Percentiles rank a stretch among this genome's conserved stretches.
These are phyloP conservation scores for Castanea crenata DNA, from an alignment of 306 rosid species.

Conservation along the genomic window DNA sequence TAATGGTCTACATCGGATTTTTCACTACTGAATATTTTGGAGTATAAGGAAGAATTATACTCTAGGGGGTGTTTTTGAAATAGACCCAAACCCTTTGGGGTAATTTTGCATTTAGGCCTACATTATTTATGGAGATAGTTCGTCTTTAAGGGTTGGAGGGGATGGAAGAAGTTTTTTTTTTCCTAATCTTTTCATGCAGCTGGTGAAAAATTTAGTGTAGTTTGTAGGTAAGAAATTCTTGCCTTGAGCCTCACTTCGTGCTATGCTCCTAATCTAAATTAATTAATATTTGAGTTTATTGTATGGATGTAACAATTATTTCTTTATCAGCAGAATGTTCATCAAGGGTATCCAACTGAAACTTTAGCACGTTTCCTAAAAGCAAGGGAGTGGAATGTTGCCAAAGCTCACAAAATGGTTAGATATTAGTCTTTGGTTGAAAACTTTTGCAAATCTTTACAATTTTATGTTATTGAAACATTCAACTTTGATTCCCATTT, in stretches of 20 bases:
- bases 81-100: too few species aligned
- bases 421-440: slow-evolving; percentile 24
- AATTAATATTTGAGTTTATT: background rate
- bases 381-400: slow-evolving; percentile 84
- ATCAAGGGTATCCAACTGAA: slow-evolving; percentile 68
- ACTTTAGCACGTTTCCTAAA: slow-evolving; percentile 77
- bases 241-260: background rate
- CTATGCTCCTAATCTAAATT: background rate
- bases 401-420: slow-evolving; percentile 91
- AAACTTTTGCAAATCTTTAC: slow-evolving; percentile 7
- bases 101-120: too few species aligned
- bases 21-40: too few species aligned
- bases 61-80: too few species aligned
- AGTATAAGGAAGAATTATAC: too few species aligned
- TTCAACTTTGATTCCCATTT: slow-evolving; percentile 7
- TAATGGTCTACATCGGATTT: too few species aligned
- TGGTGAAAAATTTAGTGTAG: background rate
- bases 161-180: background rate
- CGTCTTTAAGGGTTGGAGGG: background rate
- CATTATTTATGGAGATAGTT: background rate
- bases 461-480: background rate
- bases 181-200: background rate
- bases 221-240: background rate
- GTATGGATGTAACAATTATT: background rate
- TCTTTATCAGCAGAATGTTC: slow-evolving; percentile 66